Evolutionary conservation across 805 yeast species (phyloP).

Genomic region (Monosporozyma aerobia): DNA sequence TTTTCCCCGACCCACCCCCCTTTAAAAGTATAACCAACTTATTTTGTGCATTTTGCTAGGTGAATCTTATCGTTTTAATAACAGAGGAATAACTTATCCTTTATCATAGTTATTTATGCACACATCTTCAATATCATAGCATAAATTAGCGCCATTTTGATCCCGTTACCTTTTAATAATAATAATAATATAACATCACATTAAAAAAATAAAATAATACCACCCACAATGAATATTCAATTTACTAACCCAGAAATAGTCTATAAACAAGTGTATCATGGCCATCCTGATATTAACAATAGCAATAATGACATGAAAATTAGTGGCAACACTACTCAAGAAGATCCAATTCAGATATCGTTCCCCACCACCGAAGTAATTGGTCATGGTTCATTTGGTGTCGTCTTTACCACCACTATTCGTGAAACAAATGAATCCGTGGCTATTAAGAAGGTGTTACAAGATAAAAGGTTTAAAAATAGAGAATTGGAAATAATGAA

Average conservation of each 20-base stretch:
- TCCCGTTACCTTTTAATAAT: neutral
- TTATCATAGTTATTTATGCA: neutral
- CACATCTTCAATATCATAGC: neutral
- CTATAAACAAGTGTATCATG: slow-evolving; percentile 24
- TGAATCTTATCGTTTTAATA: neutral
- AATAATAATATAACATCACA: neutral
- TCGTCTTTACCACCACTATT: slow-evolving; percentile 83
- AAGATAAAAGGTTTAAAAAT: slow-evolving; percentile 87
- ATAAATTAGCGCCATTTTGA: neutral
- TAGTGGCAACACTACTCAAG: neutral
- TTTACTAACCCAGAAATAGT: slow-evolving; percentile 21
- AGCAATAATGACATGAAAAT: neutral
- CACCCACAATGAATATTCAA: slow-evolving; percentile 11
- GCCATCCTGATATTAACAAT: slow-evolving; percentile 7
- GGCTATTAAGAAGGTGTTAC: slow-evolving; percentile 93
- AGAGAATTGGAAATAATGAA: slow-evolving; percentile 96
- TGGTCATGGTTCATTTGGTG: slow-evolving; percentile 99
- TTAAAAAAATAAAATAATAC: neutral
- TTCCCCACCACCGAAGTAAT: slow-evolving; percentile 83
- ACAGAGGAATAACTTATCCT: neutral
- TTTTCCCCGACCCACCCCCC: neutral
- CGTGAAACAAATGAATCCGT: slow-evolving; percentile 67
- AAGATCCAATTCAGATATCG: slow-evolving; percentile 38
- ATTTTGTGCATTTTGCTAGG: neutral
- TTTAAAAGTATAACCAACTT: neutral